Evolutionary conservation across 441 rosid genomes (phyloP), one percentile per base, ranked within the genome.

Genomic region (Adansonia rubrostipa): DNA sequence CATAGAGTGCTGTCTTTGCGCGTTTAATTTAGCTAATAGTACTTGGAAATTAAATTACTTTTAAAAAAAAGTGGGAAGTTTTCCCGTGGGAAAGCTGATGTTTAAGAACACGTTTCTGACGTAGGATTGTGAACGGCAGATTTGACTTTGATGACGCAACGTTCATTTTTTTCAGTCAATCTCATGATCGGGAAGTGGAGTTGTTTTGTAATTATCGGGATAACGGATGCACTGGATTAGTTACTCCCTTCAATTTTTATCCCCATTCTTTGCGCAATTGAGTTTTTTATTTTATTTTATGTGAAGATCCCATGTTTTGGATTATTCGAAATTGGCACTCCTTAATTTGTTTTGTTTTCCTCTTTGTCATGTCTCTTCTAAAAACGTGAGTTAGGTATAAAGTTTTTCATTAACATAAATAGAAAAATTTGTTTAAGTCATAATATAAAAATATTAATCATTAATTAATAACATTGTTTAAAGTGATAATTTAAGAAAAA

Each of bases 1-100:
- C 56, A 72, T 72, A 17, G 64, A 72, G 75, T 54, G 51, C 28
- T 51, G 75, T 28, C 75, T 36, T 56, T 72, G 51, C 40, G 75
- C 64, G 63, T 71, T 51, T 28, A 51, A 36, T 36, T 36, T 36
- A 5, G 42, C 6, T 36, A 51, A 51, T 50, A 50, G 51, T 14
- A 51, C 51, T 45, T 0, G 44, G 10, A 24, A 71, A 20, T 1
- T 33, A 33, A 64, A 66, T 42, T 66, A 66, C 17, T 33, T 5
- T 15, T 4, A 36, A 36, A 36, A 33, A 19, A 44, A 67, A 9
- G 36, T 17, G 4, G 53, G n/a, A 67, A 17, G 20, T 19, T 9
- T 2, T 67, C 33, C 9, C n/a, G 72, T 67, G 53, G 2, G 45
- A 36, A 36, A 36, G 42, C 42, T 36, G 42, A 36, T 36, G 42